These are phyloP conservation scores for Sporisorium iseilematis-ciliati DNA, from an alignment of 1,284 basidiomycete species.

Conservation along the genomic window DNA sequence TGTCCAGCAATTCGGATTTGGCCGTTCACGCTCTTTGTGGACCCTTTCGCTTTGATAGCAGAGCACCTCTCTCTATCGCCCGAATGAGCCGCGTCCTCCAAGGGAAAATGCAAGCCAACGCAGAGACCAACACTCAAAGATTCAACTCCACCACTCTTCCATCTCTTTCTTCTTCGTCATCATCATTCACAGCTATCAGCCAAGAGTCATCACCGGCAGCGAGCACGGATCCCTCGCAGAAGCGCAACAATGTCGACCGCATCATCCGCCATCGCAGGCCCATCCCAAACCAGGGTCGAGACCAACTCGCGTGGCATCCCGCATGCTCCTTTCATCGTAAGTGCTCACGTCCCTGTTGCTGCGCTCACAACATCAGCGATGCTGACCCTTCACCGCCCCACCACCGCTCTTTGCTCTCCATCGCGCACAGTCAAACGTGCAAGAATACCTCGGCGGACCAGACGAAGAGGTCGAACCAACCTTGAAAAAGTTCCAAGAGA, in stretches of 20 bases:
- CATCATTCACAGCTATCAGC: background rate
- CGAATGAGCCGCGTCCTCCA: background rate
- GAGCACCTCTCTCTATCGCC: background rate
- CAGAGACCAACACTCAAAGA: slow-evolving; percentile 10
- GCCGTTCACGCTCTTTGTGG: slow-evolving; percentile 15
- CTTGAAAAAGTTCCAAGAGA: slow-evolving; percentile 88
- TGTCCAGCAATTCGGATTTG: slow-evolving; percentile 24
- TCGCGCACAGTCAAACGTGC: slow-evolving; percentile 79
- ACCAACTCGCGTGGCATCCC: slow-evolving; percentile 90
- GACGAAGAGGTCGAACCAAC: slow-evolving; percentile 83
- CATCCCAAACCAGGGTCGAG: slow-evolving; percentile 44
- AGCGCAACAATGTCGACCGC: slow-evolving; percentile 28
- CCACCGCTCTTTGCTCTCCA: background rate
- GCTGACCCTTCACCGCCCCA: slow-evolving; percentile 4
- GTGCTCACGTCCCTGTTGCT: slow-evolving; percentile 66
- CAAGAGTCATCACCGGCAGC: background rate
- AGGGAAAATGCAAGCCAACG: background rate
- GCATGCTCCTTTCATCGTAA: slow-evolving; percentile 91
- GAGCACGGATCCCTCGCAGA: background rate
- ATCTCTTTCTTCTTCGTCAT: background rate
- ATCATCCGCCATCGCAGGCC: slow-evolving; percentile 30
- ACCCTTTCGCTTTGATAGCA: slow-evolving; percentile 28
- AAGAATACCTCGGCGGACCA: slow-evolving; percentile 84
- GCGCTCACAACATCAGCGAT: background rate
- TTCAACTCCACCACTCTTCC: slow-evolving; percentile 5